Base-by-base conservation (phyloP, 768 basidiomycete genomes). In the Leucosporidium scottii region DNA sequence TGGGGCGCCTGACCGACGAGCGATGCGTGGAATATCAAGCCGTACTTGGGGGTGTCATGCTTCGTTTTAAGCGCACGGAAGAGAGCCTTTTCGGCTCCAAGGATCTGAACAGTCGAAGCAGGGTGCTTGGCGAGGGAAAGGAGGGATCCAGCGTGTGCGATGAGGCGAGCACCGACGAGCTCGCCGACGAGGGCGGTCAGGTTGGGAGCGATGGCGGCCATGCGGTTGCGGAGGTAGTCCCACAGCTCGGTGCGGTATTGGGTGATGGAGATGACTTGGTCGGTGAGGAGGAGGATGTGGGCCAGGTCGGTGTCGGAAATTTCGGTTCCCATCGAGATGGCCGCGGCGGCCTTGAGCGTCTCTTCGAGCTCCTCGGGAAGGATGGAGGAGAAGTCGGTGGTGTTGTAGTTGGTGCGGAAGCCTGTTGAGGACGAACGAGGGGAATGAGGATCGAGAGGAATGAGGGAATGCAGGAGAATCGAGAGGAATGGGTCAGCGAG, bases 241-340 rank as follows among this genome's bases (percentile, higher is more conserved):
- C 90, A 88, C 58, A 99, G 86, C 78, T 99, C 94, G 36, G 90
- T 80, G 61, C 96, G 90, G 82, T 99, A 99, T 66, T 87, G 84
- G 48, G 93, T 87, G 78, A 99, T 98, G 69, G 92, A 87, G 78
- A 99, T 94, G 75, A 99, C 91, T 79, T 99, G 96, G 79, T 99
- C 96, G 78, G 93, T 97, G 44, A 99, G 85, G 44, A 91, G 87
- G 80, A 93, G 85, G 78, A 98, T 98, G 82, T 99, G 94, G n/a
- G 85, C 82, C 76, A 98, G 93, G 78, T 99, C 96, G 60, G 87
- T 86, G 72, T 97, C 93, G 62, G 93, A 93, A 71, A 99, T 98
- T 81, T 99, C 96, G 51, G 96, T 99, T 74, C 96, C 96, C 96
- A 99, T 99, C 47, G 93, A 96, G 69, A 99, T 90, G 81, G 92